These are phyloP conservation scores for Rhytidiadelphus loreus DNA, from an alignment of 225 moss, liverwort and hornwort genomes.

Conservation along the genomic window DNA sequence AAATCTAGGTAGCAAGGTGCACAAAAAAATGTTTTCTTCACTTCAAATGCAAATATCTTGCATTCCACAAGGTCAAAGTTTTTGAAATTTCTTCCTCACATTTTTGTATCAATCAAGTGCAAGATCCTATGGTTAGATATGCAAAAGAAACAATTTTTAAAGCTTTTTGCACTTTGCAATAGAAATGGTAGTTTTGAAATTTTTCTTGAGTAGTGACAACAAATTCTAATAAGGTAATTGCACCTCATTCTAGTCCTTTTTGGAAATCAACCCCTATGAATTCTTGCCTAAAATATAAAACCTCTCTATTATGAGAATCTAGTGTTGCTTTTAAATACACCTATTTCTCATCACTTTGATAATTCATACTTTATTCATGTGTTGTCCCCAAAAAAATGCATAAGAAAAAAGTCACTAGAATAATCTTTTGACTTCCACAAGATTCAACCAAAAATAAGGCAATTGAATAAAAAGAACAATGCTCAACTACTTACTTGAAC, in stretches of 20 bases:
- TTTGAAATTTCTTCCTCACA: too few species aligned
- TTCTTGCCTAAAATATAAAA: not conserved
- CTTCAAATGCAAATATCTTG: too few species aligned
- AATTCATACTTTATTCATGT: not conserved
- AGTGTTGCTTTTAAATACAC: not conserved
- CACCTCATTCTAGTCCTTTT: not conserved
- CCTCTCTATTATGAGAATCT: not conserved
- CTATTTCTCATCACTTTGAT: not conserved
- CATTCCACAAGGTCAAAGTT: too few species aligned
- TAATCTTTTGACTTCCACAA: not conserved
- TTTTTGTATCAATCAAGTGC: too few species aligned
- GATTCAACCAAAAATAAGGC: not conserved
- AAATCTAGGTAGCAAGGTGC: too few species aligned
- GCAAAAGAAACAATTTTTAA: too few species aligned
- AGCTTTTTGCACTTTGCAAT: too few species aligned
- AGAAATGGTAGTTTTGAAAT: too few species aligned
- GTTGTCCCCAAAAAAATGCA: not conserved
- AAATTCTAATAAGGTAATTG: not conserved
- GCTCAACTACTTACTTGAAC: not conserved
- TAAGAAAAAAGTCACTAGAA: too few species aligned
- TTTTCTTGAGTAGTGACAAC: too few species aligned
- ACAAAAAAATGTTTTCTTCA: too few species aligned
- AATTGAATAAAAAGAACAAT: not conserved
- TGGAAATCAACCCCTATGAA: rapidly evolving
- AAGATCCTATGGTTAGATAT: too few species aligned